Conservation (phyloP, 129 eudicot genomes). For the Tagetes patula region DNA sequence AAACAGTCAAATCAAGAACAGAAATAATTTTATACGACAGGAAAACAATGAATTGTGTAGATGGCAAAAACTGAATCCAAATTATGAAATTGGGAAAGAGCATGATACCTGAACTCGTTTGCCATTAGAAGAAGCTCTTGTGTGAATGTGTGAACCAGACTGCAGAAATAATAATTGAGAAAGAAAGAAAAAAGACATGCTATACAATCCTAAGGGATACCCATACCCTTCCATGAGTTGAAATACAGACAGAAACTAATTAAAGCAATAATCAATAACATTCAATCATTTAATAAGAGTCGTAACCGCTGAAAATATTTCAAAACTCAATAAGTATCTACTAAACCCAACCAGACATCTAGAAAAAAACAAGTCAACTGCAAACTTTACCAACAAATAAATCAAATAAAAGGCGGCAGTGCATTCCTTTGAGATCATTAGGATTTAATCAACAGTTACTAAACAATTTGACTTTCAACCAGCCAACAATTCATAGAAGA, state of each 20-base stretch:
- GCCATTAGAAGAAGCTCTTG: conserved; percentile 84
- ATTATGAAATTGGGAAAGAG: not conserved
- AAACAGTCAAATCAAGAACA: conserved; percentile 8
- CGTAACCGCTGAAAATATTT: not conserved
- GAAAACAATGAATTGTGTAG: conserved; percentile 8
- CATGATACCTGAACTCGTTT: conserved; percentile 84
- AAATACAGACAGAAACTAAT: not conserved
- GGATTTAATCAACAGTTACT: conserved; percentile 1
- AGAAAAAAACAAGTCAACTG: conserved; percentile 9
- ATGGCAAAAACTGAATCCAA: not conserved
- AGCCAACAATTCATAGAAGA: conserved; percentile 2
- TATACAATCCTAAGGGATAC: not conserved
- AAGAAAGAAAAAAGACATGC: not conserved
- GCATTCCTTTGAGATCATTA: not conserved
- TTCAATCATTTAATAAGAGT: not conserved
- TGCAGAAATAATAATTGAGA: conserved; percentile 25
- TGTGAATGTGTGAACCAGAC: conserved; percentile 82
- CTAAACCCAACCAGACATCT: not conserved
- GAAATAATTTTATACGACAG: conserved; percentile 5
- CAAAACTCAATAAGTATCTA: not conserved
- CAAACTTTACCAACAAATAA: conserved; percentile 5
- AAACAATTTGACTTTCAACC: conserved; percentile 1
- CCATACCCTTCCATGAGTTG: not conserved
- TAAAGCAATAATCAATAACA: not conserved
- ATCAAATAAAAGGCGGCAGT: conserved; percentile 3